These are phyloP conservation scores for Lepidopterella palustris DNA, from an alignment of 495 filamentous ascomycete genomes.

Conservation along the genomic window DNA sequence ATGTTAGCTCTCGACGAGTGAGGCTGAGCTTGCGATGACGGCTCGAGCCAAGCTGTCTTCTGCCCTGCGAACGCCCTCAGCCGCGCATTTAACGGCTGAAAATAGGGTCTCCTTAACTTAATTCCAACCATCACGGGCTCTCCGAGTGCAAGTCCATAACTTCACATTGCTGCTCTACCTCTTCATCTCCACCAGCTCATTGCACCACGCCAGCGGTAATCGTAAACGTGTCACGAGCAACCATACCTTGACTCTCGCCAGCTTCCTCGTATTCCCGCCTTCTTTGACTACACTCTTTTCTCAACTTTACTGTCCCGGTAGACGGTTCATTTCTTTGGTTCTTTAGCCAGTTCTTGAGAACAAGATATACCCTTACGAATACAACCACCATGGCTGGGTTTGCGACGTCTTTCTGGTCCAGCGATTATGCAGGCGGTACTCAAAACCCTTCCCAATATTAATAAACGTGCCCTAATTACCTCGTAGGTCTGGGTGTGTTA, in stretches of 20 bases:
- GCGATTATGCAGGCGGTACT: conserved; percentile 32
- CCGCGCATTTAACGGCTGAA: neutral
- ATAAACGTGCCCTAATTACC: conserved; percentile 4
- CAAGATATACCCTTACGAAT: conserved; percentile 9
- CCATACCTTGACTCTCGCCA: neutral
- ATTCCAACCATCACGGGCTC: neutral
- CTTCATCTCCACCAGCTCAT: neutral
- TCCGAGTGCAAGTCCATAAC: neutral
- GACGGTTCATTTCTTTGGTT: neutral
- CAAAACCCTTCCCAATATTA: neutral
- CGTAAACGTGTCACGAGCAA: conserved; percentile 12
- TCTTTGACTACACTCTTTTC: conserved; percentile 3
- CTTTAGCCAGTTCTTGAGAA: conserved; percentile 4
- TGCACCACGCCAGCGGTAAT: neutral
- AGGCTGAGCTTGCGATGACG: neutral
- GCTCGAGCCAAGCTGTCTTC: neutral
- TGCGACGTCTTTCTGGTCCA: conserved; percentile 31
- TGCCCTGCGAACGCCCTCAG: neutral
- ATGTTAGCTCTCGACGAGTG: too few species aligned
- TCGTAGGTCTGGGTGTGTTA: conserved; percentile 77
- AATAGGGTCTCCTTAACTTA: neutral
- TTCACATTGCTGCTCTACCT: neutral
- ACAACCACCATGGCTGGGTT: conserved; percentile 24
- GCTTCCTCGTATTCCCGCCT: neutral
- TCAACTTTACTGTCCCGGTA: neutral